These are phyloP conservation scores for Hordeum marinum DNA, from an alignment of 176 grass and related monocot species.

Conservation along the genomic window DNA sequence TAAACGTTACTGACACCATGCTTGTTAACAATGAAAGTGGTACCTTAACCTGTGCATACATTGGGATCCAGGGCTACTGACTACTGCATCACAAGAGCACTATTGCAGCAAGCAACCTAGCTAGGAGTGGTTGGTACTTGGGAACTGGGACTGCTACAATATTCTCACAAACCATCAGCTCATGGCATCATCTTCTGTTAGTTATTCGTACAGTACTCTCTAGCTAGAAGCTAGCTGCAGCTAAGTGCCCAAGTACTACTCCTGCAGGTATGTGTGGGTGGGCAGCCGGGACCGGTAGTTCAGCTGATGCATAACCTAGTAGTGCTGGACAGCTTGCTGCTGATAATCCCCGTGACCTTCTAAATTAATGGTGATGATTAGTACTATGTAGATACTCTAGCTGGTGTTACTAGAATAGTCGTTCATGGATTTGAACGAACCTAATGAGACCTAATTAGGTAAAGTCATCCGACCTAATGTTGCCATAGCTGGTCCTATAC, in stretches of 20 bases:
- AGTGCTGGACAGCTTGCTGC: conserved; percentile 33
- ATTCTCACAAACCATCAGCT: conserved; percentile 12
- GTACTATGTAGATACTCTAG: background rate
- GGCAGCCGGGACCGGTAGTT: conserved; percentile 33
- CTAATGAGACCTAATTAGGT: conserved; percentile 24
- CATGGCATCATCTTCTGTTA: conserved; percentile 11
- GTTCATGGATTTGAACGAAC: background rate
- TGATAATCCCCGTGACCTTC: conserved; percentile 19
- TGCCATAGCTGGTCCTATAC: conserved; percentile 20
- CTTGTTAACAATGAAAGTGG: conserved; percentile 18
- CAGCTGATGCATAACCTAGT: conserved; percentile 30
- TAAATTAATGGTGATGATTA: background rate
- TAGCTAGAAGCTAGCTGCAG: conserved; percentile 9
- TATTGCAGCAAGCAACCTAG: conserved; percentile 29
- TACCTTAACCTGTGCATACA: conserved; percentile 12
- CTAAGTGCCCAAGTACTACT: conserved; percentile 19
- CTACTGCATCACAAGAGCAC: conserved; percentile 3
- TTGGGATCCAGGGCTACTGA: conserved; percentile 24
- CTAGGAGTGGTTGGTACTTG: background rate
- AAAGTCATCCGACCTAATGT: conserved; percentile 23
- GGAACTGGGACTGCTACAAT: background rate
- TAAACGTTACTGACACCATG: background rate
- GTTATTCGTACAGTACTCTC: background rate
- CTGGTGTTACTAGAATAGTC: background rate
- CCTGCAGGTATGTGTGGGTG: conserved; percentile 15